A percentile compares a stretch with the other conserved stretches of the same genome.
phyloP scores from a whole-genome alignment of 2,329 filamentous ascomycete species.

The Fusarium redolens region DNA sequence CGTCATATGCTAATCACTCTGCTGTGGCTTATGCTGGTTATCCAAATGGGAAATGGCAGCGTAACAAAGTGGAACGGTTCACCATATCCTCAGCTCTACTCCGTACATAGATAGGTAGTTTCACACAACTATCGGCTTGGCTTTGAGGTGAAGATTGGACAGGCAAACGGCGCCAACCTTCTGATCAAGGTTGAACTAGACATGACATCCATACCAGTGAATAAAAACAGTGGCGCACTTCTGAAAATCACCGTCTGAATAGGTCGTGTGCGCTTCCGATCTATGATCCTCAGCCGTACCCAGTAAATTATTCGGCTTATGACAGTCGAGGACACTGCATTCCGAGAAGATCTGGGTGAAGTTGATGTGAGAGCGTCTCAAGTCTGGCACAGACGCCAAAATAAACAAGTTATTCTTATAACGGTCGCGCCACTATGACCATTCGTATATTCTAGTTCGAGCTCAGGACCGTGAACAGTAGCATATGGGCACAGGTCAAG shows the following conservation, averaged over 20 bases:
- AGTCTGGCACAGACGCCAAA: neutral
- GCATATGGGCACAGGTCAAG: too few species aligned
- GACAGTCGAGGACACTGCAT: neutral
- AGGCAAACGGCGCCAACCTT: neutral
- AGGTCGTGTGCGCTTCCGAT: neutral
- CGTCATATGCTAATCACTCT: constrained; percentile 10
- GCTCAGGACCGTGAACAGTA: neutral
- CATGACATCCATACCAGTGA: neutral
- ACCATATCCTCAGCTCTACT: neutral
- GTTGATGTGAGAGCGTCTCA: neutral
- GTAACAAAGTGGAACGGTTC: neutral
- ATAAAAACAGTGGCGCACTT: neutral
- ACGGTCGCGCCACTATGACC: neutral
- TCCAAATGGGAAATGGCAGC: constrained; percentile 3
- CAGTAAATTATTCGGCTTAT: neutral
- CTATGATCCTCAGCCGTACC: too few species aligned
- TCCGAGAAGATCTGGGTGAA: neutral
- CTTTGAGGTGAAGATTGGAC: neutral
- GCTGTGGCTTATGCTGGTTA: constrained; percentile 1
- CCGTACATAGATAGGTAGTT: neutral
- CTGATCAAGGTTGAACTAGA: neutral
- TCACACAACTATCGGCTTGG: neutral
- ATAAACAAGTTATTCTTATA: neutral
- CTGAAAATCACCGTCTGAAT: neutral
- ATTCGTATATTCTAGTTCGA: neutral